Evolutionary conservation across 2,329 filamentous ascomycete genomes (phyloP), one percentile per base, ranked within the genome.

Genomic region (Aspergillus floridensis): DNA sequence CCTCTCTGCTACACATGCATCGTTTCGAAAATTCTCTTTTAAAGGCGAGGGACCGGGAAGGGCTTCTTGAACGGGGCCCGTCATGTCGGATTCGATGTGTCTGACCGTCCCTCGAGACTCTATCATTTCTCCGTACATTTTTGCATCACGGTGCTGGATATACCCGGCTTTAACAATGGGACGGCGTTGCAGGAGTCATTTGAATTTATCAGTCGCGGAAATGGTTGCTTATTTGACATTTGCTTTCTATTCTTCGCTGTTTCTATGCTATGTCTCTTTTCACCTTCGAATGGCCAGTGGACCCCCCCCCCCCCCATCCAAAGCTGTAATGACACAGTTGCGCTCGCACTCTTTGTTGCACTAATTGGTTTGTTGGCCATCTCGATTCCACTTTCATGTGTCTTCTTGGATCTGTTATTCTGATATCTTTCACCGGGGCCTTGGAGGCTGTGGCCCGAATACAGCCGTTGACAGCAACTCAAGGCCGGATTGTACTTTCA

Each of bases 81-180:
- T 19, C 38, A 44, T 44, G 38, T 16, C 38, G 3, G 7, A 44
- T 19, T 19, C 38, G 38, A 19, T 44, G 38, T 44, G 38, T 16
- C 14, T n/a, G 38, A 44, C 38, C 14, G 38, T 44, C 38, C 63
- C 63, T 64, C 56, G 63, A 48, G 63, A 53, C 38, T 55, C 62
- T 60, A 60, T 63, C 61, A 59, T 64, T 70, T 70, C 66, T 71
- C 62, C 61, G 68, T 74, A 74, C 72, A 74, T 76, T 74, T 77
- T 78, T 67, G 76, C 76, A 78, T 78, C 69, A 74, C 70, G 76
- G 76, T 77, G 76, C 76, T 77, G 76, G 76, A 78, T 79, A 79
- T 79, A 79, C 76, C 76, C 76, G 76, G 75, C 74, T 78, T 75
- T 68, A 72, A 73, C 68, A 69, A 69, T 73, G 65, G 74, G 74